Percentiles rank a stretch among this genome's conserved stretches.
phyloP scores from a whole-genome alignment of 2,329 filamentous ascomycete species.

The Diaporthe destruens region DNA sequence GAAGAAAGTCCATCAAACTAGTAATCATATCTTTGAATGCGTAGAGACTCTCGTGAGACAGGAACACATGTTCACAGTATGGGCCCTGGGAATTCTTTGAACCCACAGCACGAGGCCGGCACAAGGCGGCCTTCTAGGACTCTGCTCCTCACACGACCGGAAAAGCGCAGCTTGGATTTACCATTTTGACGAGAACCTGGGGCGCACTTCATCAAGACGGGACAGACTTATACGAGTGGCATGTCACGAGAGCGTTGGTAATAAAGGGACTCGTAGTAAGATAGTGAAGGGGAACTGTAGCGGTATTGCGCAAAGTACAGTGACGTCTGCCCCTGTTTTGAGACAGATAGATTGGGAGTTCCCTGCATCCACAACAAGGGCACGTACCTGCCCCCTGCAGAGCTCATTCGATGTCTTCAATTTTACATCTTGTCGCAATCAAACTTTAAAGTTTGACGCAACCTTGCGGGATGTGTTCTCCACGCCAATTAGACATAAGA shows the following conservation, averaged over 20 bases:
- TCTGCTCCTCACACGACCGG: no score
- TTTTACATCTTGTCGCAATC: no score
- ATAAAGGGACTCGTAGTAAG: not conserved
- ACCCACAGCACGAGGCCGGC: no score
- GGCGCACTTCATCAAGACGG: not conserved
- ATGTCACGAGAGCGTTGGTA: not conserved
- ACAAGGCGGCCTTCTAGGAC: no score
- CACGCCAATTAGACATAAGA: no score
- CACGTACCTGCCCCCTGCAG: not conserved
- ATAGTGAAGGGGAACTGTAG: not conserved
- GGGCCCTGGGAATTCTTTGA: no score
- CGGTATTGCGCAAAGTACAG: not conserved
- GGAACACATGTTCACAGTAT: not conserved
- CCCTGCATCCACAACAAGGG: not conserved
- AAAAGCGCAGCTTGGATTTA: no score
- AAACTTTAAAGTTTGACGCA: not conserved
- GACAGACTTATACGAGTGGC: not conserved
- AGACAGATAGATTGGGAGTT: no score
- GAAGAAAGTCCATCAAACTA: not conserved
- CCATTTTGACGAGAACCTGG: not conserved
- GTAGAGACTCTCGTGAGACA: not conserved
- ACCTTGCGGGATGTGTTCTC: no score
- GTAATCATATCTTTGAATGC: not conserved
- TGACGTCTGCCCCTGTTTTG: not conserved
- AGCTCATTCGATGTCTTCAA: not conserved